Percentiles rank a stretch among this genome's conserved stretches.
Evolutionary conservation across 768 basidiomycete genomes (phyloP).

Genomic region (Hydnomerulius pinastri): DNA sequence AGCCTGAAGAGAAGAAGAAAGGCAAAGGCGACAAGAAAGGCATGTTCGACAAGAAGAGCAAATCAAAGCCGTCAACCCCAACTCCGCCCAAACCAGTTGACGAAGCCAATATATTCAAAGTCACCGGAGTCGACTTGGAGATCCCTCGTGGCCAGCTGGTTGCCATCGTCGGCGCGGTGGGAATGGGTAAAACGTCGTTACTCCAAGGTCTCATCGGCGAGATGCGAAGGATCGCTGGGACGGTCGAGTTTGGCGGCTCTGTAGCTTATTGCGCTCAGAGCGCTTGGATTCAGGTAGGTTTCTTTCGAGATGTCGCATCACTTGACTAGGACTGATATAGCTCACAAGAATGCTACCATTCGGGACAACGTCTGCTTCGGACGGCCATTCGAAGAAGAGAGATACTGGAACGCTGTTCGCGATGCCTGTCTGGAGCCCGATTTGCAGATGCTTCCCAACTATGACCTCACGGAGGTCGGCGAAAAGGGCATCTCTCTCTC

Average conservation of each 20-base stretch:
- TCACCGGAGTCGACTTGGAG: conserved; percentile 62
- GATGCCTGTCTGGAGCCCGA: conserved; percentile 83
- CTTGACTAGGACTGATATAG: neutral
- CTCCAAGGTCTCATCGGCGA: conserved; percentile 80
- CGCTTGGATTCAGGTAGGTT: conserved; percentile 81
- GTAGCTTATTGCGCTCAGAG: conserved; percentile 85
- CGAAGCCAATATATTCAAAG: conserved; percentile 52
- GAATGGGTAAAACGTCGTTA: conserved; percentile 57
- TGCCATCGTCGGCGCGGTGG: conserved; percentile 81
- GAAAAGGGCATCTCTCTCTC: conserved; percentile 87
- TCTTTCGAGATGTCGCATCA: neutral
- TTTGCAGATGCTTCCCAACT: conserved; percentile 71
- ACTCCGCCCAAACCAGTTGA: conserved; percentile 37
- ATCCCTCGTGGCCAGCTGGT: conserved; percentile 79
- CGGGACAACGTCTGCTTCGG: conserved; percentile 92
- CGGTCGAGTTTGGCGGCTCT: conserved; percentile 70
- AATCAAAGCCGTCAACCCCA: conserved; percentile 15
- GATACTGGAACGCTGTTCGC: conserved; percentile 78
- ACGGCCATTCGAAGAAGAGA: conserved; percentile 73
- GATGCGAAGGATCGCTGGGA: conserved; percentile 73
- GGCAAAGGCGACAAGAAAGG: conserved; percentile 4
- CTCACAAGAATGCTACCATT: conserved; percentile 70
- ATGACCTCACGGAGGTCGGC: conserved; percentile 84
- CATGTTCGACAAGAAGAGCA: conserved; percentile 10
- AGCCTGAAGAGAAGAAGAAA: conserved; percentile 37